A percentile compares a stretch with the other conserved stretches of the same genome.
These are phyloP conservation scores for Orbilia blumenaviensis DNA, from an alignment of 2,329 filamentous ascomycete species.

Conservation along the genomic window DNA sequence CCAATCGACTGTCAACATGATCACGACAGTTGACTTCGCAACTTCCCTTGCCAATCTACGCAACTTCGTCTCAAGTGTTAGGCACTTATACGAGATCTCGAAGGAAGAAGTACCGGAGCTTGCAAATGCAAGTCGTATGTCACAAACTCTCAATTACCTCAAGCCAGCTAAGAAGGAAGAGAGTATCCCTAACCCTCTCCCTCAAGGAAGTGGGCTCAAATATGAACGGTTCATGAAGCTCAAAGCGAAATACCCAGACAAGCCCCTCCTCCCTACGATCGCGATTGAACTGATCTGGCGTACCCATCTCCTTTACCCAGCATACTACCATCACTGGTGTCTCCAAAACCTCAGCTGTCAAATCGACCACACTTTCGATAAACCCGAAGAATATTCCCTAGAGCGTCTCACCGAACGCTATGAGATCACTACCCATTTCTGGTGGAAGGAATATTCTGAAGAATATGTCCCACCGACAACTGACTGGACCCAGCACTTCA, in stretches of 20 bases:
- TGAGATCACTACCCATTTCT: conserved; percentile 25
- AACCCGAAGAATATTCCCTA: conserved; percentile 9
- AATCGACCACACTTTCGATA: conserved; percentile 35
- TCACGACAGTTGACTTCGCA: conserved; percentile 35
- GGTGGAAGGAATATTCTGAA: conserved; percentile 43
- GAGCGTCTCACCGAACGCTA: conserved; percentile 22
- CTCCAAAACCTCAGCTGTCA: conserved; percentile 33
- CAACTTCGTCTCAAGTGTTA: conserved; percentile 31
- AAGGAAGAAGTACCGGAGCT: background rate
- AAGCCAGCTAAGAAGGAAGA: conserved; percentile 11
- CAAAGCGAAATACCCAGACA: conserved; percentile 36
- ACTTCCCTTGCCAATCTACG: conserved; percentile 35
- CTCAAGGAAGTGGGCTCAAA: conserved; percentile 25
- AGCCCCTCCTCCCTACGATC: conserved; percentile 31
- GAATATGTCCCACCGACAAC: conserved; percentile 18
- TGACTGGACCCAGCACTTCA: conserved; percentile 31
- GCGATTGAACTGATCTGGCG: conserved; percentile 45
- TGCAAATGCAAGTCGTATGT: background rate
- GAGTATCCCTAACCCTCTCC: background rate
- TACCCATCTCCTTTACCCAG: conserved; percentile 41
- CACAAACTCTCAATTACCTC: conserved; percentile 8
- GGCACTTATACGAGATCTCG: conserved; percentile 13
- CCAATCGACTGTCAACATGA: conserved; percentile 24
- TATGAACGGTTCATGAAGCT: conserved; percentile 44
- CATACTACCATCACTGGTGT: conserved; percentile 44